phyloP scores from a whole-genome alignment of 306 rosid genomes.

The Leucaena leucocephala region DNA sequence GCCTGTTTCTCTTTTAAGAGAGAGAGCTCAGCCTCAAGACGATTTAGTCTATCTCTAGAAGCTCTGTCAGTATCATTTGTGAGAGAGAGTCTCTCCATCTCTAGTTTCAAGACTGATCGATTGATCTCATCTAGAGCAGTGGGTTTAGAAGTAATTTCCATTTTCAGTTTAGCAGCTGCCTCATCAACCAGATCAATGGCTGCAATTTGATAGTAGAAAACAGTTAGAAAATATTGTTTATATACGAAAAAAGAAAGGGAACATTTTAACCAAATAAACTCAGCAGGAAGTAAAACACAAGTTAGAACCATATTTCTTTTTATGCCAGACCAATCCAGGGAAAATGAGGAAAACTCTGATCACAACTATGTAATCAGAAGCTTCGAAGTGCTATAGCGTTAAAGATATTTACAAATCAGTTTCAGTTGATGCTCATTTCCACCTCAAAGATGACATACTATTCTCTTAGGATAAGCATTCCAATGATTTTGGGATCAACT shows the following conservation, averaged over 20 bases:
- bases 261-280: constrained; percentile 5
- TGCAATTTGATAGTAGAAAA: constrained; percentile 48
- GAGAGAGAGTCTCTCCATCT: constrained; percentile 97
- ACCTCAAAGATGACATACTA: background rate
- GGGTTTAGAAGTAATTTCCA: constrained; percentile 98
- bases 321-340: constrained; percentile 7
- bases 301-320: background rate
- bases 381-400: constrained; percentile 23
- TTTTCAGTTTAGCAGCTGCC: constrained; percentile 98
- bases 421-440: constrained; percentile 19
- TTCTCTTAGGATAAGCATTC: constrained; percentile 9
- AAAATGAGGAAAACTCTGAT: constrained; percentile 14
- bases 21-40: constrained; percentile 90
- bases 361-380: constrained; percentile 10
- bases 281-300: background rate
- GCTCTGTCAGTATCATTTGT: constrained; percentile 91
- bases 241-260: constrained; percentile 19
- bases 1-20: constrained; percentile 84
- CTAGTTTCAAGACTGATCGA: constrained; percentile 88
- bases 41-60: constrained; percentile 81
- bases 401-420: constrained; percentile 15
- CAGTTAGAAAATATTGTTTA: constrained; percentile 24
- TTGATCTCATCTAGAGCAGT: constrained; percentile 96
- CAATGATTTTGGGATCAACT: constrained; percentile 4
- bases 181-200: constrained; percentile 98